These are phyloP conservation scores for Pichia sorboxylosa DNA, from an alignment of 1,139 yeast species.

Conservation along the genomic window DNA sequence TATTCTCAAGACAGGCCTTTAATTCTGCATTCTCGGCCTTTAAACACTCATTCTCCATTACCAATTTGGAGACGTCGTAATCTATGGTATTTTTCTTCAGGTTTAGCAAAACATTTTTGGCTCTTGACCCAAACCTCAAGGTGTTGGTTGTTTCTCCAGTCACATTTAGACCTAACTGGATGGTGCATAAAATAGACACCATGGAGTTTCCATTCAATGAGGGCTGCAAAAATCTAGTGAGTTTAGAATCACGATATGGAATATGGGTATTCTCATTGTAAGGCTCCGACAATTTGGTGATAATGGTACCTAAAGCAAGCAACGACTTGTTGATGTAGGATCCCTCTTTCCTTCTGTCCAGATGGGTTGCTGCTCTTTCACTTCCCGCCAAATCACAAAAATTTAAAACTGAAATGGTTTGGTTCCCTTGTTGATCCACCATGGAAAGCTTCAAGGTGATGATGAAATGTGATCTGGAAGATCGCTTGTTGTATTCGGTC, in stretches of 20 bases:
- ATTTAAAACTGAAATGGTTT: conserved; percentile 54
- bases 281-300: conserved; percentile 61
- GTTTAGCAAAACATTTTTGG: conserved; percentile 67
- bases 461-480: conserved; percentile 77
- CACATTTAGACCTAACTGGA: conserved; percentile 50
- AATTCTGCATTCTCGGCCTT: conserved; percentile 27
- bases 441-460: conserved; percentile 20
- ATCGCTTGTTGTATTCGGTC: conserved; percentile 75
- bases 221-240: conserved; percentile 80
- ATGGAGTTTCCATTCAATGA: conserved; percentile 81
- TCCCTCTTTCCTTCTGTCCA: conserved; percentile 84
- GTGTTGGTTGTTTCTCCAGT: conserved; percentile 78
- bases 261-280: conserved; percentile 41
- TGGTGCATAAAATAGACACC: conserved; percentile 81
- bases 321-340: conserved; percentile 83
- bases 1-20: conserved; percentile 1
- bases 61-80: conserved; percentile 35
- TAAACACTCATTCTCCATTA: conserved; percentile 35
- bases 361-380: conserved; percentile 75
- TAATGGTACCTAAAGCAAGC: conserved; percentile 80
- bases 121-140: conserved; percentile 83
- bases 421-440: conserved; percentile 13
- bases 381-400: conserved; percentile 95
- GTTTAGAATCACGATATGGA: conserved; percentile 86
- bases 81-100: conserved; percentile 41